Evolutionary conservation across 202 grass and related monocot genomes (phyloP), one percentile per base, ranked within the genome.

Genomic region (Dendrocalamus latiflorus): DNA sequence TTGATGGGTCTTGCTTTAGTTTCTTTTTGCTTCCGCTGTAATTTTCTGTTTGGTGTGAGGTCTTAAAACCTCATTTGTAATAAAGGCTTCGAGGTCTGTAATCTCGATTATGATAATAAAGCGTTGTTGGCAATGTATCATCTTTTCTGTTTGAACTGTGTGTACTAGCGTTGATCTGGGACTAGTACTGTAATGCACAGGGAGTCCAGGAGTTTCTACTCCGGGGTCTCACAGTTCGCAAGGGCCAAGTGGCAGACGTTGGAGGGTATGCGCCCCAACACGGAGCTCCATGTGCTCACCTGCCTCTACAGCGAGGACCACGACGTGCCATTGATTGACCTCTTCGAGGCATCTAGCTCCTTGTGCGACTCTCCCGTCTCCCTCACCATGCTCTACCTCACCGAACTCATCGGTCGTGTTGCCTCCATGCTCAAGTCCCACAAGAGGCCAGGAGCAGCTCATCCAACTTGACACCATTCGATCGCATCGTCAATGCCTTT

Each of bases 301-400:
- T 97, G 89, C 85, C 78, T 97, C 44, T 93, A 92, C 85, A 80
- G 12, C 36, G 85, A 97, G 76, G 94, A 94, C 51, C 89, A 97
- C 72, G 89, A 87, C 0, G 68, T 91, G 25, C 87, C 87, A 11
- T 30, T 94, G 1, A 84, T 94, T 44, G 91, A 89, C 86, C 83
- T 94, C 17, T 76, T 94, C 0, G 88, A 92, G 73, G 77, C 83
- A 20, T 70, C 72, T 8, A 47, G 72, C 1, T 22, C 85, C 9
- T 77, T 68, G 20, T 67, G 67, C 9, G 85, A 84, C 16, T 68
- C 68, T 9, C 88, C 93, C 54, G 36, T 93, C 5, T 70, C 88
- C n/a, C 62, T 93, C 76, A 89, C 57, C 65, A 73, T 96, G 26
- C 86, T 96, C 72, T 88, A 91, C 88, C 79, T 96, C 48, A 89